These are phyloP conservation scores for Monosporozyma aquatica DNA, from an alignment of 805 yeast species.

Conservation along the genomic window DNA sequence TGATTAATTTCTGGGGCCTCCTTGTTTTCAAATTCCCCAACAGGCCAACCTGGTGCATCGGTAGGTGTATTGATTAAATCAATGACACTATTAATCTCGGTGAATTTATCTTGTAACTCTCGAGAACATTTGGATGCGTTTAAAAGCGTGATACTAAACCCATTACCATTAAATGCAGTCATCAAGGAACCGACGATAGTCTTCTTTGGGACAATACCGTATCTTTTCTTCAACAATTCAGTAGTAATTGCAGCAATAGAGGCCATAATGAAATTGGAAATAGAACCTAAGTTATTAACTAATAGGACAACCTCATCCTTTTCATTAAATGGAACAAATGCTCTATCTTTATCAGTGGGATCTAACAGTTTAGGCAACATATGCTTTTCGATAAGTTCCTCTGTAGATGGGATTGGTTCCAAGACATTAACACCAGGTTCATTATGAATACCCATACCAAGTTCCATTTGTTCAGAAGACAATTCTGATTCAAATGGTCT, in stretches of 20 bases:
- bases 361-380: conserved; percentile 57
- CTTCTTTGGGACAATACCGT: conserved; percentile 55
- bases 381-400: conserved; percentile 44
- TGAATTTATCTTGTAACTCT: conserved; percentile 27
- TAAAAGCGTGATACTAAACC: conserved; percentile 76
- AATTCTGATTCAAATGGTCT: conserved; percentile 48
- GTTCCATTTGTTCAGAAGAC: conserved; percentile 59
- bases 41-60: conserved; percentile 74
- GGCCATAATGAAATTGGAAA: conserved; percentile 68
- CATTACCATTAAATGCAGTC: conserved; percentile 87
- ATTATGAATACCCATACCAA: conserved; percentile 94
- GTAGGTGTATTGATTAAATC: conserved; percentile 62
- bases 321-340: conserved; percentile 60
- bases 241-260: conserved; percentile 59
- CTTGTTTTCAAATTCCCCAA: conserved; percentile 18
- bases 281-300: conserved; percentile 84
- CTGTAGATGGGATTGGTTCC: conserved; percentile 57
- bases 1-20: conserved; percentile 28
- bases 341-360: conserved; percentile 61
- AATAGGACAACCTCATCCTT: conserved; percentile 63
- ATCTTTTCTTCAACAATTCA: conserved; percentile 42
- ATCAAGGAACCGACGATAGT: conserved; percentile 70
- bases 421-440: conserved; percentile 70
- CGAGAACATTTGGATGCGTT: conserved; percentile 50
- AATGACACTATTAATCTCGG: conserved; percentile 33